phyloP scores from a whole-genome alignment of 805 yeast species.

The Zygotorulaspora danielsina region DNA sequence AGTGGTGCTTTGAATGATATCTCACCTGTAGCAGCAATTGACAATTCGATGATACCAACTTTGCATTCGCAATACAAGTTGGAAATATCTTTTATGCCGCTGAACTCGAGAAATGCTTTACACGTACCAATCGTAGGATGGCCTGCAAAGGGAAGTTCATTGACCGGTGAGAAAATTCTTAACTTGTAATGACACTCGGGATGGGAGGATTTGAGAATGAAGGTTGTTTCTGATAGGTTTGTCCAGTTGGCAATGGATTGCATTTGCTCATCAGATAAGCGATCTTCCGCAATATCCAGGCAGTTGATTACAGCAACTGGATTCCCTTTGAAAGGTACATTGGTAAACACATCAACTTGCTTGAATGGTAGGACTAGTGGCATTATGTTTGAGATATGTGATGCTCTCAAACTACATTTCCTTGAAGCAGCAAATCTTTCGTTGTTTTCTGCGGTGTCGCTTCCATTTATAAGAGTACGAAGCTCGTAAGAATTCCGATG shows the following conservation, averaged over 20 bases:
- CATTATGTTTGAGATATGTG: conserved; percentile 11
- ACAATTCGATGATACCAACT: conserved; percentile 41
- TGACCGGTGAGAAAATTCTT: conserved; percentile 46
- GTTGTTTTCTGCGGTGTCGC: no score
- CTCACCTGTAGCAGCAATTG: conserved; percentile 19
- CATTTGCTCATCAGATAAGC: conserved; percentile 40
- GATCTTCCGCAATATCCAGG: conserved; percentile 16
- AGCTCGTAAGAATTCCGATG: no score
- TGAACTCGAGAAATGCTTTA: conserved; percentile 42
- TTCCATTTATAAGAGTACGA: no score
- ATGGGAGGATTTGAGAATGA: conserved; percentile 41
- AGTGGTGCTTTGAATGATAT: conserved; percentile 33
- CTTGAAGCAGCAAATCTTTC: neutral
- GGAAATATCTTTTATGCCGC: conserved; percentile 26
- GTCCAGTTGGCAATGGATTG: conserved; percentile 54
- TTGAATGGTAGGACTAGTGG: conserved; percentile 27
- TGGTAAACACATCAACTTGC: conserved; percentile 38
- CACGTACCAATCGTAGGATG: conserved; percentile 58
- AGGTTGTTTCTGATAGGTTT: conserved; percentile 56
- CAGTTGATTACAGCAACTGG: conserved; percentile 48
- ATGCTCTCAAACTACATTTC: neutral
- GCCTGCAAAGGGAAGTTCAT: conserved; percentile 59
- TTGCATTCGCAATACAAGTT: conserved; percentile 43
- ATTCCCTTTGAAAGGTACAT: conserved; percentile 43
- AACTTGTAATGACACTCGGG: conserved; percentile 44